Base-by-base conservation (phyloP, 768 basidiomycete species). In the Panellus pusillus region DNA sequence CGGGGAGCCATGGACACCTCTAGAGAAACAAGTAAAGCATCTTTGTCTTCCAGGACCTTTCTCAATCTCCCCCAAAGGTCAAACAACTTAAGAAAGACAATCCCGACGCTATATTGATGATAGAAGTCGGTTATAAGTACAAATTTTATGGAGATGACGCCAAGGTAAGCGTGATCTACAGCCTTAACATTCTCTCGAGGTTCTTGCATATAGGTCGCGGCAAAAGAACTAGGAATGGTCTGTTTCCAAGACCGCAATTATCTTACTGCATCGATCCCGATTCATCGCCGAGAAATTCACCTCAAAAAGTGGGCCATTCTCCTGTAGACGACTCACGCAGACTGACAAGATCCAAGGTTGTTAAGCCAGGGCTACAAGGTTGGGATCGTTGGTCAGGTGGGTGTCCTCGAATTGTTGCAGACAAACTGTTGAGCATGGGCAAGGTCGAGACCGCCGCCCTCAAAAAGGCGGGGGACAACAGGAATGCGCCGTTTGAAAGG, bases 141-240 rank as follows among this genome's bases (percentile, higher is more conserved):
- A 80, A 76, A 48, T 93, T 95, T 67, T 93, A 85, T 62, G 87
- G 83, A 44, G 86, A 93, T 18, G 93, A 94, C 63, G 93, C 93
- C 1, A 82, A 83, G 75, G 90, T 85, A 46, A 45, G 3, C 20
- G 17, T 28, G 27, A 47, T 31, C 14, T 38, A 12, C 29, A 29
- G 11, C 18, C 40, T 37, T 37, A 52, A 20, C 37, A 37, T 45
- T 45, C 45, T 41, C 47, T 47, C 47, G 43, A 24, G 24, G 24
- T 36, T 13, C 28, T 61, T 44, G 50, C 42, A 17, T 50, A 13
- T 51, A 91, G 89, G 76, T 83, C 4, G 92, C 89, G 14, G 81
- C 84, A 5, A 82, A 80, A 67, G 87, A 87, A 61, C 78, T 95
- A 28, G 89, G 90, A 42, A 89, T 94, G 68, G 83, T 86, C 4